A percentile compares a stretch with the other conserved stretches of the same genome.
Evolutionary conservation across 2,329 filamentous ascomycete species (phyloP).

Genomic region (Diaporthe destruens): DNA sequence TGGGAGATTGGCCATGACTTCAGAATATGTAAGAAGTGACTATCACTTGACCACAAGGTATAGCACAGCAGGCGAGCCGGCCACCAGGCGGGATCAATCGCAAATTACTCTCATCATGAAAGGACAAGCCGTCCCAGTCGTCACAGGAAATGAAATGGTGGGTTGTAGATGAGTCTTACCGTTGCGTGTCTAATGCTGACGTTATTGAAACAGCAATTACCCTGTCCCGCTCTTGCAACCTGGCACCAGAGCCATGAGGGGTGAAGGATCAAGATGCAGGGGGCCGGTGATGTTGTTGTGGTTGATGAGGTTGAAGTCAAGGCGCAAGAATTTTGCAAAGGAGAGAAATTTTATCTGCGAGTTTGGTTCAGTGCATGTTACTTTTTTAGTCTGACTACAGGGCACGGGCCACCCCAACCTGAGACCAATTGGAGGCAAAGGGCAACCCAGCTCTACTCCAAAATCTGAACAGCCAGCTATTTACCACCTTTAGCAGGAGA

Average conservation of each 20-base stretch:
- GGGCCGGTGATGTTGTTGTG: neutral
- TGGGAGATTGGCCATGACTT: slow-evolving; percentile 54
- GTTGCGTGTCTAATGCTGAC: neutral
- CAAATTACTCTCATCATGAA: slow-evolving; percentile 97
- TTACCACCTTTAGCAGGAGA: no score
- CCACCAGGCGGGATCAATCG: slow-evolving; percentile 92
- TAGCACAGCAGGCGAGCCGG: slow-evolving; percentile 91
- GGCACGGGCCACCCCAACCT: slow-evolving; percentile 35
- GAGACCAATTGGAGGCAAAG: no score
- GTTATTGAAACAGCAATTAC: neutral
- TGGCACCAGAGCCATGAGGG: neutral
- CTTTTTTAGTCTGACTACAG: slow-evolving; percentile 18
- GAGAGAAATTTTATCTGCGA: slow-evolving; percentile 29
- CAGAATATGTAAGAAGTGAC: slow-evolving; percentile 99
- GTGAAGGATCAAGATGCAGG: neutral
- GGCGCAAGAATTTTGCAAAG: neutral
- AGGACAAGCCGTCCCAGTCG: slow-evolving; percentile 30
- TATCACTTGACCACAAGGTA: slow-evolving; percentile 85
- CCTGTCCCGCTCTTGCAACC: neutral
- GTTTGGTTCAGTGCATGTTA: neutral
- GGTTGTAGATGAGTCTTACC: slow-evolving; percentile 4
- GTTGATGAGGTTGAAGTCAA: slow-evolving; percentile 8
- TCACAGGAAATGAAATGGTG: neutral
- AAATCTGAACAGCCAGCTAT: no score
- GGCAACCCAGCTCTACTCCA: no score